Evolutionary conservation across 192 early-diverging fungal genomes (phyloP), one percentile per base, ranked within the genome.

Genomic region (Diversispora epigaea): DNA sequence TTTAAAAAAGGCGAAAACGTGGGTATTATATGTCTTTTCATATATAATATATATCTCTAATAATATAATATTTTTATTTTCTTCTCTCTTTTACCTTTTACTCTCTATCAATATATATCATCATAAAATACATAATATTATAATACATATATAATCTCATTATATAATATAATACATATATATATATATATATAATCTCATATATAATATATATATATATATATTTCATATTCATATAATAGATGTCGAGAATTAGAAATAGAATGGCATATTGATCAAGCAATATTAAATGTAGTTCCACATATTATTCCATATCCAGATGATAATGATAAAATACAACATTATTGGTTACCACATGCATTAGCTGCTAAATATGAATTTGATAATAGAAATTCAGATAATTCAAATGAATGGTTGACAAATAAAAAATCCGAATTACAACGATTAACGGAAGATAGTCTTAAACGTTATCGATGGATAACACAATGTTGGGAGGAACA

Each of bases 281-380:
- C 8, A 41, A 40, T 43, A 41, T 41, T 64, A 8, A 40, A 32
- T 41, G 12, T 12, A 32, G 43, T 17, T 64, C 62, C 62, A 0
- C 62, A 32, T 44, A 32, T 64, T 17, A 40, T 64, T 43, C 62
- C 62, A 8, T 64, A 39, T 64, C 62, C 62, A 44, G 62, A 64
- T 64, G 62, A 64, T 43, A 40, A 40, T 64, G 62, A 40, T n/a
- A 43, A 7, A 19, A 64, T 40, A 6, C 62, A 41, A 64, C 43
- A 64, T 64, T 64, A 64, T 64, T 64, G 62, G 62, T 32, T 64
- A n/a, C 62, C 62, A 41, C 62, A 64, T 32, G 40, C 40, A 64
- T 41, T 25, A 6, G 43, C 40, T n/a, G 32, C 62, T 7, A 25
- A 64, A 44, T 41, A 17, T 17, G 15, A 62, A 15, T 62, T 64